phyloP scores from a whole-genome alignment of 768 basidiomycete genomes.

The Boletus barrowsii region DNA sequence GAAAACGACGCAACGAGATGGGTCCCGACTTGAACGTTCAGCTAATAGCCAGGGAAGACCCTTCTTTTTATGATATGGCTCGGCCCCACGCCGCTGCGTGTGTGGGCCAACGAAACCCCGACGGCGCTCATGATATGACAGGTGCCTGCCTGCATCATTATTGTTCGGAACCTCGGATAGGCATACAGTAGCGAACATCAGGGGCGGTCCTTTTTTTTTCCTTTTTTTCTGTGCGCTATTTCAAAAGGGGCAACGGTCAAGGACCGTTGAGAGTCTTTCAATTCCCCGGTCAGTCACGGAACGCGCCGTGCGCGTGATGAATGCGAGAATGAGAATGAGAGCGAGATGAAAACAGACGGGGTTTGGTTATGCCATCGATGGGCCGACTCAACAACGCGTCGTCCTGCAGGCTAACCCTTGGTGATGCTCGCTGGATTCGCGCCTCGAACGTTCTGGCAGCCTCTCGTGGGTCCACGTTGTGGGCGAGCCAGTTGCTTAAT shows the following conservation, averaged over 20 bases:
- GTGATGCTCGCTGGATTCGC: slow-evolving; percentile 17
- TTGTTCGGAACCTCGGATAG: slow-evolving; percentile 9
- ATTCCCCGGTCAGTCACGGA: slow-evolving; percentile 16
- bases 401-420: slow-evolving; percentile 17
- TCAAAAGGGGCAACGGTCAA: slow-evolving; percentile 3
- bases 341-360: slow-evolving; percentile 20
- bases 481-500: too few relatives aligned
- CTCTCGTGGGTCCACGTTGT: too few relatives aligned
- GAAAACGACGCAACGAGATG: slow-evolving; percentile 11
- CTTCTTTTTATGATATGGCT: slow-evolving; percentile 22
- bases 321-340: not conserved
- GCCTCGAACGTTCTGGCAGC: not conserved
- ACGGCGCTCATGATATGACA: slow-evolving; percentile 17
- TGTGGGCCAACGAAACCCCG: slow-evolving; percentile 18
- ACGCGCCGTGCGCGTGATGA: slow-evolving; percentile 9
- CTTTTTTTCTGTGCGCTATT: not conserved
- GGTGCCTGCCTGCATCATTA: not conserved
- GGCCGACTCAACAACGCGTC: slow-evolving; percentile 17
- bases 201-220: not conserved
- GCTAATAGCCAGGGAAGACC: slow-evolving; percentile 1
- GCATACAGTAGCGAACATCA: too few relatives aligned
- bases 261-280: not conserved
- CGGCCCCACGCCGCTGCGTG: slow-evolving; percentile 3
- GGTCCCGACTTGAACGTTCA: slow-evolving; percentile 5
- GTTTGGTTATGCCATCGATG: not conserved